Conservation (phyloP, 2,329 filamentous ascomycete genomes). For the Talaromyces marneffei region DNA sequence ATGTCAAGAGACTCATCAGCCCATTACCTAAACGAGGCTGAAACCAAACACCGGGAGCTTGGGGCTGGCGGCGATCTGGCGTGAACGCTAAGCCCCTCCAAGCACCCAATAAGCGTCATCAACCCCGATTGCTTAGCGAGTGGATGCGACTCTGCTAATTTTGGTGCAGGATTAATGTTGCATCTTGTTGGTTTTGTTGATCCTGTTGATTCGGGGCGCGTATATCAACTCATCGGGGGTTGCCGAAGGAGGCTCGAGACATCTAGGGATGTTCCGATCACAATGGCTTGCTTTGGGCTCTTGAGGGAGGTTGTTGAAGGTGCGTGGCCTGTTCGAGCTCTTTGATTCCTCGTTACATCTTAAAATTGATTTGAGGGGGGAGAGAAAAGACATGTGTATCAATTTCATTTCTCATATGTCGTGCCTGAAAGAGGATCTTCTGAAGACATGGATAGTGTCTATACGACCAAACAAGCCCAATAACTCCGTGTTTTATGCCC, state of each 20-base stretch:
- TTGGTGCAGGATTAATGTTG: not conserved
- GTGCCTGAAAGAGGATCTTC: too few relatives aligned
- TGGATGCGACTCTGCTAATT: not conserved
- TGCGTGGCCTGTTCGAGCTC: not conserved
- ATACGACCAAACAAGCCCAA: not conserved
- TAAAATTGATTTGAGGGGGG: not conserved
- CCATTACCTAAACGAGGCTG: not conserved
- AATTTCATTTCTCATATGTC: too few relatives aligned
- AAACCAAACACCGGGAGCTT: not conserved
- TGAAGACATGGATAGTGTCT: not conserved
- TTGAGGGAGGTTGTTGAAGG: not conserved
- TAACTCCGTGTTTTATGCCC: not conserved
- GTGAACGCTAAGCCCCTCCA: not conserved
- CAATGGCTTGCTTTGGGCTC: not conserved
- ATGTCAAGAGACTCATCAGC: not conserved
- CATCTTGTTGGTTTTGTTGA: not conserved
- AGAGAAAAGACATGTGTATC: too few relatives aligned
- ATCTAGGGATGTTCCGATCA: not conserved
- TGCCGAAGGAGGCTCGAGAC: not conserved
- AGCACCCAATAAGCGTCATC: not conserved
- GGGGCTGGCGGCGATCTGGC: not conserved
- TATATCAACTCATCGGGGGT: not conserved
- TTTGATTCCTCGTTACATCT: not conserved
- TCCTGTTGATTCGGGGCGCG: not conserved
- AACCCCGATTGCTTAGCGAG: not conserved